Evolutionary conservation across 148 eudicot genomes (phyloP).

Genomic region (Rhododendron williamsianum): DNA sequence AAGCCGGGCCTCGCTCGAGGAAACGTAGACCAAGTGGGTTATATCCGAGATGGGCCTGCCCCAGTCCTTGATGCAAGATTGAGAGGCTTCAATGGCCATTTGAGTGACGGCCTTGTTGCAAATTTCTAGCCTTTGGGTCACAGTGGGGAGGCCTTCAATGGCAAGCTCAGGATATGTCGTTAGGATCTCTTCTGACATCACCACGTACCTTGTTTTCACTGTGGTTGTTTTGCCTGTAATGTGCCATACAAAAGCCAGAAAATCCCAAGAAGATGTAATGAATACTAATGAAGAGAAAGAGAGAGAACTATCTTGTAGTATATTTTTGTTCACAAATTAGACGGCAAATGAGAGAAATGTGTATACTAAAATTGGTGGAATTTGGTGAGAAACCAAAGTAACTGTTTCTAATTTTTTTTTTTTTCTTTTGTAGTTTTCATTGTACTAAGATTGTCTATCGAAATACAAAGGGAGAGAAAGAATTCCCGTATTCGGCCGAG

Average conservation of each 20-base stretch:
- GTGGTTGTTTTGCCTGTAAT: conserved; percentile 85
- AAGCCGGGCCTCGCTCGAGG: conserved; percentile 88
- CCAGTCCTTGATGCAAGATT: conserved; percentile 73
- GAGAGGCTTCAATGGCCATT: conserved; percentile 89
- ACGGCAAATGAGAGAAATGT: neutral
- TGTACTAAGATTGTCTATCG: neutral
- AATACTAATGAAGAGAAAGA: neutral
- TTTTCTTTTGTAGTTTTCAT: too few relatives aligned
- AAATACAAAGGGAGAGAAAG: neutral
- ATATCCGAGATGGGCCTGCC: conserved; percentile 65
- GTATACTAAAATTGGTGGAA: neutral
- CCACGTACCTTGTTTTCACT: conserved; percentile 94
- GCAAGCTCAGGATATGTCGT: conserved; percentile 83
- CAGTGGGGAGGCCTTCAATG: conserved; percentile 73
- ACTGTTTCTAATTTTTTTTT: neutral
- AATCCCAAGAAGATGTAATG: neutral
- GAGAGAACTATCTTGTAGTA: neutral
- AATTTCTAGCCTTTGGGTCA: conserved; percentile 75
- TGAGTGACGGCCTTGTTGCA: conserved; percentile 90
- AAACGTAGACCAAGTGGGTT: conserved; percentile 92
- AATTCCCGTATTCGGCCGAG: neutral
- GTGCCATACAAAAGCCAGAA: neutral
- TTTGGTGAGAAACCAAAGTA: neutral
- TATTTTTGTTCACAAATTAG: neutral
- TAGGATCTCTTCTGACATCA: conserved; percentile 93